These are phyloP conservation scores for Erodium trifolium DNA, from an alignment of 441 rosid genomes.

Conservation along the genomic window DNA sequence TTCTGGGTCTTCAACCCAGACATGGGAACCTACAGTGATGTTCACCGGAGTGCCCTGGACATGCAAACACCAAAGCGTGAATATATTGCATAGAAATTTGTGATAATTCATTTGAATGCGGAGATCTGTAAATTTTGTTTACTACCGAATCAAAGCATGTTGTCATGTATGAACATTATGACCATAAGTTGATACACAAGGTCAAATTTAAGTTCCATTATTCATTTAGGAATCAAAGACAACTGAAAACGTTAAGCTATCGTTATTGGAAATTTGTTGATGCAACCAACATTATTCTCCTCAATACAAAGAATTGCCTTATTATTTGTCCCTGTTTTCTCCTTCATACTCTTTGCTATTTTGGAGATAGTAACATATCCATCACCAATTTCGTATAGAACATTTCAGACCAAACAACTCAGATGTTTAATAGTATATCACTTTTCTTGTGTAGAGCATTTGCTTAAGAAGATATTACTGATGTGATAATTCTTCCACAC, in stretches of 20 bases:
- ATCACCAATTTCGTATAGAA: neutral
- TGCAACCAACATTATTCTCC: neutral
- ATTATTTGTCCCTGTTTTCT: neutral
- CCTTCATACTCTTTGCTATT: neutral
- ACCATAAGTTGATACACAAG: neutral
- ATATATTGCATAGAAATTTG: neutral
- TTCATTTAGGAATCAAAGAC: neutral
- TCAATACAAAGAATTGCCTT: neutral
- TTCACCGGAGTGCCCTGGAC: conserved; percentile 77
- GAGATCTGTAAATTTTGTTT: neutral
- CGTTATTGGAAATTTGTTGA: neutral
- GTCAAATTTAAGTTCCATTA: neutral
- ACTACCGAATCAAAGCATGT: neutral
- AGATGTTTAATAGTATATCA: neutral
- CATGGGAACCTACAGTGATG: conserved; percentile 79
- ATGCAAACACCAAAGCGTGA: conserved; percentile 19
- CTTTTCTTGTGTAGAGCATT: neutral
- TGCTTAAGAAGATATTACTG: neutral
- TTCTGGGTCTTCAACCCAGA: conserved; percentile 79
- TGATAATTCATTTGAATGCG: neutral
- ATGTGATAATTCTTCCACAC: neutral
- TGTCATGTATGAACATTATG: neutral
- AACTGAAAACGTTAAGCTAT: neutral
- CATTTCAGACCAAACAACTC: neutral
- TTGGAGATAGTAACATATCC: neutral